A percentile compares a stretch with the other conserved stretches of the same genome.
Evolutionary conservation across 1,284 basidiomycete genomes (phyloP).

Genomic region (Takashimella koratensis): DNA sequence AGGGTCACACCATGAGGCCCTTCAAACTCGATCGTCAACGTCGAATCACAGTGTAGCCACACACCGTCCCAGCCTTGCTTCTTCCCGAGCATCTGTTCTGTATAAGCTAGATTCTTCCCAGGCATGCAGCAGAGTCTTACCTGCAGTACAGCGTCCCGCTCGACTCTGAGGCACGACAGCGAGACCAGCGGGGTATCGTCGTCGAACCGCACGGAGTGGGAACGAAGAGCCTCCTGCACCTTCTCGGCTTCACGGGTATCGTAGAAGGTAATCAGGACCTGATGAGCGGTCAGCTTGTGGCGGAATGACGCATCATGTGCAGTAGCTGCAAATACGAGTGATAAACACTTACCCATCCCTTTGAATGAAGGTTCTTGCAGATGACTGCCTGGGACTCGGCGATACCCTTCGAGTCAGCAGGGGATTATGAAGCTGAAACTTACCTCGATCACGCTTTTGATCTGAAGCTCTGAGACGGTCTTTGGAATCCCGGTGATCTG

Average conservation of each 20-base stretch:
- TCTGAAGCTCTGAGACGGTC: slow-evolving; percentile 12
- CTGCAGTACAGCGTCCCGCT: slow-evolving; percentile 15
- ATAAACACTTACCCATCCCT: slow-evolving; percentile 25
- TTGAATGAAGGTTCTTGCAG: slow-evolving; percentile 22
- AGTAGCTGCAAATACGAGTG: background rate
- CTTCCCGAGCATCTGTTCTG: slow-evolving; percentile 12
- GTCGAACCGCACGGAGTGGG: slow-evolving; percentile 14
- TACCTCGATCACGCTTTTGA: slow-evolving; percentile 27
- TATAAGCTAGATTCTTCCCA: background rate
- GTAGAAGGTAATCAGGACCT: slow-evolving; percentile 39
- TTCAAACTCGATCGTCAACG: slow-evolving; percentile 17
- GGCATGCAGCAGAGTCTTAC: slow-evolving; percentile 14
- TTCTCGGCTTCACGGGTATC: slow-evolving; percentile 36
- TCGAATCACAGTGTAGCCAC: slow-evolving; percentile 18
- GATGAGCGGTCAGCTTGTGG: too few species aligned
- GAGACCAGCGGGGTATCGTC: slow-evolving; percentile 4
- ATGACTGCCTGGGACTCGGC: slow-evolving; percentile 31
- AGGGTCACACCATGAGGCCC: slow-evolving; percentile 10
- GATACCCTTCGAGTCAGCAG: slow-evolving; percentile 15
- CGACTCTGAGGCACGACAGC: slow-evolving; percentile 25
- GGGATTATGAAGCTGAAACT: background rate
- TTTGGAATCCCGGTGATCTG: slow-evolving; percentile 29
- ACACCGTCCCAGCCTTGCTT: slow-evolving; percentile 17
- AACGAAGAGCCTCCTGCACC: slow-evolving; percentile 22
- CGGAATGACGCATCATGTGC: too few species aligned